These are phyloP conservation scores for Westerdykella ornata DNA, from an alignment of 2,329 filamentous ascomycete species.

Conservation along the genomic window DNA sequence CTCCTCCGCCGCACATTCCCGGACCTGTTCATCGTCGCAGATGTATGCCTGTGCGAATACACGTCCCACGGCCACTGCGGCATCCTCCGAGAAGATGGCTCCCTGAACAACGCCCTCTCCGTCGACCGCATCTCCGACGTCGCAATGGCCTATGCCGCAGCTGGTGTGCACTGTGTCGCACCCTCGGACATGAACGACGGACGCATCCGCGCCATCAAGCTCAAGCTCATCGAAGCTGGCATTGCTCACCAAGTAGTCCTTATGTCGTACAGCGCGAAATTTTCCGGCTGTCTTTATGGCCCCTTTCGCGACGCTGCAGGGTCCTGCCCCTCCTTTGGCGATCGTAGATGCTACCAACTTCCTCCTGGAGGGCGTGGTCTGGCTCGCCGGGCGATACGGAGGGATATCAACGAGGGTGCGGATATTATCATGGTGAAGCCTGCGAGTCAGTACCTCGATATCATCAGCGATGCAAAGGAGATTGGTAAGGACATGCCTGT, in stretches of 20 bases:
- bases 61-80: constrained; percentile 97
- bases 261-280: constrained; percentile 98
- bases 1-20: constrained; percentile 81
- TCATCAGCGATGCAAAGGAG: constrained; percentile 95
- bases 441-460: constrained; percentile 89
- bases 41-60: constrained; percentile 98
- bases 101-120: constrained; percentile 85
- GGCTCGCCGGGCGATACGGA: constrained; percentile 78
- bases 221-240: constrained; percentile 92
- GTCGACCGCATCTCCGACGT: constrained; percentile 94
- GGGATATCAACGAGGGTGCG: constrained; percentile 88
- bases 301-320: constrained; percentile 96
- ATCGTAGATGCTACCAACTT: constrained; percentile 93
- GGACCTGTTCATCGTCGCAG: constrained; percentile 80
- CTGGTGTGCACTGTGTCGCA: constrained; percentile 92
- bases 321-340: constrained; percentile 83
- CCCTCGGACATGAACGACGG: constrained; percentile 99
- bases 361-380: constrained; percentile 87
- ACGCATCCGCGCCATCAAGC: constrained; percentile 92
- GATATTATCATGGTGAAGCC: constrained; percentile 99
- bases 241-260: constrained; percentile 85
- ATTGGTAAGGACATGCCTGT: constrained; percentile 85
- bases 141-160: constrained; percentile 94
- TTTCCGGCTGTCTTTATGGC: constrained; percentile 91
- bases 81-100: constrained; percentile 86